These are phyloP conservation scores for Aphanomyces cochlioides DNA, from an alignment of 352 stramenopile species.

Conservation along the genomic window DNA sequence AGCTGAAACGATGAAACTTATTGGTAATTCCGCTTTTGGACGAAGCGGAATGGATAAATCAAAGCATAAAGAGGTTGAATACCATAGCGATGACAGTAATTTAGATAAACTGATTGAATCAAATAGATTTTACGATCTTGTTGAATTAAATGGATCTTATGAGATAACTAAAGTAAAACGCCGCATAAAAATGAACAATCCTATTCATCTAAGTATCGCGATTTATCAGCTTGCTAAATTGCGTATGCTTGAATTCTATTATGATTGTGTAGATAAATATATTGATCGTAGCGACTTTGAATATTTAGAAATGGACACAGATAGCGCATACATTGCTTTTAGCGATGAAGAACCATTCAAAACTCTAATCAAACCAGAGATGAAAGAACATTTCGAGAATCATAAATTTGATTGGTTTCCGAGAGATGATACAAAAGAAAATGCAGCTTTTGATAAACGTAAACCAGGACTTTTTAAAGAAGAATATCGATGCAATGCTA, in stretches of 20 bases:
- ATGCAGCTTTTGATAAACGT: constrained; percentile 18
- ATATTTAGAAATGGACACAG: constrained; percentile 33
- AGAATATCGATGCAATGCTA: constrained; percentile 34
- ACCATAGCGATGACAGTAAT: constrained; percentile 10
- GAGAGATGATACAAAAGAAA: constrained; percentile 22
- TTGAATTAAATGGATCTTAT: constrained; percentile 26
- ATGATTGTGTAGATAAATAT: constrained; percentile 33
- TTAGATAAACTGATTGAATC: constrained; percentile 10
- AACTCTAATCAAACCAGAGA: constrained; percentile 31
- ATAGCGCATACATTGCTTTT: constrained; percentile 33
- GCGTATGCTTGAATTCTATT: constrained; percentile 34
- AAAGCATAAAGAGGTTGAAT: constrained; percentile 32
- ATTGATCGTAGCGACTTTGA: constrained; percentile 32
- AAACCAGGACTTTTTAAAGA: constrained; percentile 35
- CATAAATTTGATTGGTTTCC: constrained; percentile 34
- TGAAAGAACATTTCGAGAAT: constrained; percentile 29
- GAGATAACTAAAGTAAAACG: constrained; percentile 29
- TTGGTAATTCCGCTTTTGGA: constrained; percentile 31
- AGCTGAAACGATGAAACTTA: constrained; percentile 31
- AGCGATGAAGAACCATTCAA: constrained; percentile 31
- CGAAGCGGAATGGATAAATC: constrained; percentile 31
- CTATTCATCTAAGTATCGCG: constrained; percentile 32
- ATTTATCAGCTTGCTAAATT: constrained; percentile 34
- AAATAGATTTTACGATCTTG: constrained; percentile 21
- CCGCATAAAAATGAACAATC: constrained; percentile 29